A percentile compares a stretch with the other conserved stretches of the same genome.
Conservation (phyloP, 257 asterid genomes). For the Jasminum sambac region DNA sequence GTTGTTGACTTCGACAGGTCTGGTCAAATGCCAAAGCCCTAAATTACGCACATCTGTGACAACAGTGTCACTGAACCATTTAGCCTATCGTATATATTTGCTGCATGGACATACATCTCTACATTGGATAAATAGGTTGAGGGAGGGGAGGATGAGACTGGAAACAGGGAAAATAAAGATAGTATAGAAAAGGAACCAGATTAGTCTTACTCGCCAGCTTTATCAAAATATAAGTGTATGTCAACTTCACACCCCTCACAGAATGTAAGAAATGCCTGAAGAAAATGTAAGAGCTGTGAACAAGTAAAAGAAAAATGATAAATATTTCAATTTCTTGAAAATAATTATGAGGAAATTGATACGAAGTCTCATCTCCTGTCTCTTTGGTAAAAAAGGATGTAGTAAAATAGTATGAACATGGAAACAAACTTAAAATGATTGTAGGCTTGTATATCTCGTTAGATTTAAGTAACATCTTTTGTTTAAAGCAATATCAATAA, state of each 20-base stretch:
- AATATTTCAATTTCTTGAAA: slow-evolving; percentile 3
- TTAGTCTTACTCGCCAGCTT: slow-evolving; percentile 93
- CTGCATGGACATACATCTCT: slow-evolving; percentile 17
- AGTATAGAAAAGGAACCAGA: slow-evolving; percentile 26
- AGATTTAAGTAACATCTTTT: neutral
- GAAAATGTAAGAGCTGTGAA: slow-evolving; percentile 15
- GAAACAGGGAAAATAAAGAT: slow-evolving; percentile 12
- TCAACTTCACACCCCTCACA: slow-evolving; percentile 98
- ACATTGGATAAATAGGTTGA: slow-evolving; percentile 13
- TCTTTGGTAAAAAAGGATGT: no score
- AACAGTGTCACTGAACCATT: neutral
- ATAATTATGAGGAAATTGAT: neutral
- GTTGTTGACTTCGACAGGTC: neutral
- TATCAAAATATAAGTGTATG: slow-evolving; percentile 77
- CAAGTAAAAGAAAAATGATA: slow-evolving; percentile 5
- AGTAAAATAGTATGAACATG: slow-evolving; percentile 10
- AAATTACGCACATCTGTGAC: neutral
- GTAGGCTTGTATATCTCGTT: slow-evolving; percentile 16
- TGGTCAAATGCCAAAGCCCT: neutral
- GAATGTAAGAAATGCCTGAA: slow-evolving; percentile 90
- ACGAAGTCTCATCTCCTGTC: neutral
- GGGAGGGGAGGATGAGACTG: neutral
- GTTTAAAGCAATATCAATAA: slow-evolving; percentile 21
- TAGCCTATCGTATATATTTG: neutral
- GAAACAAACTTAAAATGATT: neutral